Percentiles rank a stretch among this genome's conserved stretches.
Conservation (phyloP, 495 filamentous ascomycete species). For the Cudoniella acicularis region DNA sequence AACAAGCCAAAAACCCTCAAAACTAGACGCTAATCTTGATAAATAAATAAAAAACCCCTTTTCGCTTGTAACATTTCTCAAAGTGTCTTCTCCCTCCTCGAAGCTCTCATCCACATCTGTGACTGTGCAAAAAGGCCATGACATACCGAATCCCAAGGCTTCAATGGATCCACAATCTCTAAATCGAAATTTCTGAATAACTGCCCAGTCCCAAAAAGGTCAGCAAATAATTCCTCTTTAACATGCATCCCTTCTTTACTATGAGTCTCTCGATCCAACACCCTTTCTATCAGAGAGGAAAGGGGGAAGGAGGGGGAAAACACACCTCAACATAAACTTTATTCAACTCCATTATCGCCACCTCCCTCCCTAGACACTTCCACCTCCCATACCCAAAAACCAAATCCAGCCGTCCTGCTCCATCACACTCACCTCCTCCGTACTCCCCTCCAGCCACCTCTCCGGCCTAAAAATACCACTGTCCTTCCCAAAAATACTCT, state of each 20-base stretch:
- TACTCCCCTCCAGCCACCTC: constrained; percentile 43
- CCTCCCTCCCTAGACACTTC: constrained; percentile 39
- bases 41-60: too few species aligned
- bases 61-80: too few species aligned
- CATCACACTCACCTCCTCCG: constrained; percentile 31
- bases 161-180: constrained; percentile 3
- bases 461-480: constrained; percentile 46
- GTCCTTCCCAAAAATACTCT: constrained; percentile 41
- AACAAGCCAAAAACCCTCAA: too few species aligned
- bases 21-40: too few species aligned
- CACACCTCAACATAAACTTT: constrained; percentile 56
- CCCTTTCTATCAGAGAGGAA: too few species aligned
- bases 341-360: constrained; percentile 45
- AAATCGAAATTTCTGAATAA: constrained; percentile 8
- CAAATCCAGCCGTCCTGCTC: constrained; percentile 29
- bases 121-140: constrained; percentile 8
- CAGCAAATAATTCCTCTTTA: not conserved
- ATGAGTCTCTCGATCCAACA: not conserved
- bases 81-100: not conserved
- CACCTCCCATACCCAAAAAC: constrained; percentile 41
- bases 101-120: constrained; percentile 4
- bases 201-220: not conserved
- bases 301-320: too few species aligned
- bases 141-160: not conserved
- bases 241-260: not conserved